These are phyloP conservation scores for Saitozyma podzolica DNA, from an alignment of 768 basidiomycete genomes.

Conservation along the genomic window DNA sequence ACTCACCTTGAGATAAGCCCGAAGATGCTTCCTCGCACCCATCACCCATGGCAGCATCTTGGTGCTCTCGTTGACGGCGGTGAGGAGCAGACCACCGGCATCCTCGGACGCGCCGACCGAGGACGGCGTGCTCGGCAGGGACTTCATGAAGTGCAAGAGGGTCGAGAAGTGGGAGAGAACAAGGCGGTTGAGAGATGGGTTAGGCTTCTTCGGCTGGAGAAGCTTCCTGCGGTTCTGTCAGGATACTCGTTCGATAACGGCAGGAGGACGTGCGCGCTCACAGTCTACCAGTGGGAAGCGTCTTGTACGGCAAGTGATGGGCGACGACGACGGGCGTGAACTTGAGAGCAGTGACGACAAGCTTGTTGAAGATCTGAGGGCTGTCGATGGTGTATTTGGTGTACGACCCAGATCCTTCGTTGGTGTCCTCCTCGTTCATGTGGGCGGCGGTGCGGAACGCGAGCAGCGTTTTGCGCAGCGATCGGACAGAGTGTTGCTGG, in stretches of 20 bases:
- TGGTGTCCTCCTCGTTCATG: conserved; percentile 80
- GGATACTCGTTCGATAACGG: not conserved
- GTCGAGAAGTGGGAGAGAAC: conserved; percentile 89
- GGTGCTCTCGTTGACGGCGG: conserved; percentile 78
- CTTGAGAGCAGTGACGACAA: conserved; percentile 78
- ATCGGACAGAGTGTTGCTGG: conserved; percentile 80
- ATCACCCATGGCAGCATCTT: conserved; percentile 88
- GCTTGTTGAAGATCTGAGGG: conserved; percentile 87
- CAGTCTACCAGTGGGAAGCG: conserved; percentile 78
- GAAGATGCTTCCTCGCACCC: conserved; percentile 77
- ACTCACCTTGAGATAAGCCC: conserved; percentile 78
- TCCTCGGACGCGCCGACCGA: conserved; percentile 19
- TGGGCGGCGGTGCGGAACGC: conserved; percentile 89
- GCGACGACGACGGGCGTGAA: conserved; percentile 87
- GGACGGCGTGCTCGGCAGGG: conserved; percentile 65
- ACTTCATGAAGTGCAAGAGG: conserved; percentile 71
- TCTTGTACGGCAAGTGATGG: conserved; percentile 86
- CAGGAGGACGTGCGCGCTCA: conserved; percentile 54
- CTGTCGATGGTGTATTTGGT: conserved; percentile 85
- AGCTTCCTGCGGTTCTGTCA: conserved; percentile 62
- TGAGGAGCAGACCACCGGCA: conserved; percentile 52
- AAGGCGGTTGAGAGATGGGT: conserved; percentile 80
- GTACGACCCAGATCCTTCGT: conserved; percentile 49
- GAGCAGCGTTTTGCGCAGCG: conserved; percentile 76
- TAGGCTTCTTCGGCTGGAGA: conserved; percentile 75